These are phyloP conservation scores for Beauveria asiatica DNA, from an alignment of 2,329 filamentous ascomycete species.

Conservation along the genomic window DNA sequence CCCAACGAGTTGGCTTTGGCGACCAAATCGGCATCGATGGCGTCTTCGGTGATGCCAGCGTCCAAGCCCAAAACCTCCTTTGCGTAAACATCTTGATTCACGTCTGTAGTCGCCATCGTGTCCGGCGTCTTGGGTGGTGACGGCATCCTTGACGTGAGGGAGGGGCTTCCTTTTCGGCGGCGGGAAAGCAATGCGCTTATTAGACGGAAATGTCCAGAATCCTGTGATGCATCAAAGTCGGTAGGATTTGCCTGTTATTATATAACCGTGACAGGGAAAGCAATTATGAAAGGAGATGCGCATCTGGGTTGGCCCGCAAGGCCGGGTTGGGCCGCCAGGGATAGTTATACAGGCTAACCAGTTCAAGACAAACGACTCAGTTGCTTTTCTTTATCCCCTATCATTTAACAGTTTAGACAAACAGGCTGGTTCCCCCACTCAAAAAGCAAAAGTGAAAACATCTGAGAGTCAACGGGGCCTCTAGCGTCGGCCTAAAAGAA, in stretches of 20 bases:
- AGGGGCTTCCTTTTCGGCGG: background rate
- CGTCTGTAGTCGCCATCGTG: background rate
- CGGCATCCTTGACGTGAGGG: background rate
- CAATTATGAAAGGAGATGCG: background rate
- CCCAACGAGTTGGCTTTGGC: conserved; percentile 28
- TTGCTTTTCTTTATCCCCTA: conserved; percentile 1
- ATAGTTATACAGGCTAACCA: background rate
- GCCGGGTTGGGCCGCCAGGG: background rate
- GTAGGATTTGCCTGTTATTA: conserved; percentile 1
- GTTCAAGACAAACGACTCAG: conserved; percentile 4
- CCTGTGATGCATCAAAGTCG: background rate
- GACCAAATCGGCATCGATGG: conserved; percentile 29
- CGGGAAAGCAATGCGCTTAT: background rate
- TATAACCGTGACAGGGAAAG: background rate
- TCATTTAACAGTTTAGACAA: background rate
- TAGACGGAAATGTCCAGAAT: background rate
- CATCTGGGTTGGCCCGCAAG: conserved; percentile 2
- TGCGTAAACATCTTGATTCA: background rate
- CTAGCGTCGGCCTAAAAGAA: conserved; percentile 1
- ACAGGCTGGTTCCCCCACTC: background rate
- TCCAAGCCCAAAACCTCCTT: conserved; percentile 29
- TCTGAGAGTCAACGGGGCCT: conserved; percentile 5
- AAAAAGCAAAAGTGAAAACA: conserved; percentile 6
- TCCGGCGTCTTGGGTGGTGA: background rate
- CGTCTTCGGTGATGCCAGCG: conserved; percentile 27